Percentiles rank a stretch among this genome's conserved stretches.
phyloP scores from a whole-genome alignment of 345 rosid species.

The Bretschneidera sinensis region DNA sequence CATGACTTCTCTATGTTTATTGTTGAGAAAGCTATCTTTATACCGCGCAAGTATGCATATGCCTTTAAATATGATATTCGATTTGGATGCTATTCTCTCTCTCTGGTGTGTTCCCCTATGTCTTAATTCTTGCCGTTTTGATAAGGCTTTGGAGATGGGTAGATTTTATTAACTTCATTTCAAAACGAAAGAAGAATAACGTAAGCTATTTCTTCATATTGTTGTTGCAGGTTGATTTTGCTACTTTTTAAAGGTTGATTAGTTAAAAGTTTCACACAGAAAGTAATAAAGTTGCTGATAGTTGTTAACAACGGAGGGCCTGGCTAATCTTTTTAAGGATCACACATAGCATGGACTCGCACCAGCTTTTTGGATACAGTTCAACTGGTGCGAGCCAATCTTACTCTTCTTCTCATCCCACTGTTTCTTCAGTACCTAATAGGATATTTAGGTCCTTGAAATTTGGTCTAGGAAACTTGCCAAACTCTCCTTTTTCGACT shows the following conservation, averaged over 20 bases:
- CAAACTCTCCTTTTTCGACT: slow-evolving; percentile 37
- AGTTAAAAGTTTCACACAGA: not conserved
- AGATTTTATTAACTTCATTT: no score
- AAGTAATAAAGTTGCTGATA: slow-evolving; percentile 7
- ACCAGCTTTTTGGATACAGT: slow-evolving; percentile 30
- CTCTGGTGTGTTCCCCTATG: no score
- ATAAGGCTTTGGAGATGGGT: no score
- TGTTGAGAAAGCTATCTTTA: not conserved
- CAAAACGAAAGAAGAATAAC: no score
- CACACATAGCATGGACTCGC: slow-evolving; percentile 40
- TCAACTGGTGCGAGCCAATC: slow-evolving; percentile 37
- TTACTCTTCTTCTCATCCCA: slow-evolving; percentile 33
- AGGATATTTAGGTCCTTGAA: slow-evolving; percentile 32
- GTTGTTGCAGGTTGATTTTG: slow-evolving; percentile 25
- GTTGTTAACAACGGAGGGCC: not conserved
- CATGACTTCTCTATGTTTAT: not conserved
- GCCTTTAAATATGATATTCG: no score
- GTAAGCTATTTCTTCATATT: slow-evolving; percentile 4
- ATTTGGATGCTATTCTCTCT: no score
- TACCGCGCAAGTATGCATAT: no score
- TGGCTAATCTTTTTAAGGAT: not conserved
- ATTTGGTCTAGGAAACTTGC: slow-evolving; percentile 35
- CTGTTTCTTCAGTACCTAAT: slow-evolving; percentile 30
- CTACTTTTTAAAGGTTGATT: slow-evolving; percentile 5
- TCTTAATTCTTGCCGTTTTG: no score